Percentiles rank a stretch among this genome's conserved stretches.
These are phyloP conservation scores for Scedosporium aurantiacum DNA, from an alignment of 2,329 filamentous ascomycete species.

Conservation along the genomic window DNA sequence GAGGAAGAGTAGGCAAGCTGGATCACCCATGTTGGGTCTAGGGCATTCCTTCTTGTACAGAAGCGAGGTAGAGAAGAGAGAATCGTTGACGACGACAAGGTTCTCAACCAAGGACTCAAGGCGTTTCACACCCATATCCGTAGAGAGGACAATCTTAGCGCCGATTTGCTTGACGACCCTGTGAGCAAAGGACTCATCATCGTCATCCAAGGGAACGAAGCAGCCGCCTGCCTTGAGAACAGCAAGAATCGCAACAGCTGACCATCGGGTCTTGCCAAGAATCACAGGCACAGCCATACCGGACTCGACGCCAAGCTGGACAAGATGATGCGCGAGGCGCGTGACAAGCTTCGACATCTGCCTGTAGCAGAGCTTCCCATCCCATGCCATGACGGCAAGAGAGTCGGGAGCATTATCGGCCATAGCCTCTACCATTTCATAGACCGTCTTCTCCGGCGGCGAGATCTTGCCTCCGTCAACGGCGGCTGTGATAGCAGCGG, in stretches of 20 bases:
- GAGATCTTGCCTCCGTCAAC: conserved; percentile 21
- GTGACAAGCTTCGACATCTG: conserved; percentile 27
- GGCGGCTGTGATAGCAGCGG: conserved; percentile 11
- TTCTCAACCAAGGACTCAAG: conserved; percentile 28
- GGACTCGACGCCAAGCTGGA: conserved; percentile 35
- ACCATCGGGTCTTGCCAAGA: conserved; percentile 57
- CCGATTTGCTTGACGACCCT: conserved; percentile 32
- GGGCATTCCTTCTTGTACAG: conserved; percentile 21
- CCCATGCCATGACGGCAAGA: conserved; percentile 31
- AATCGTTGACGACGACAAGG: conserved; percentile 30
- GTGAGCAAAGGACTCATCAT: conserved; percentile 28
- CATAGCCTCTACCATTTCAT: conserved; percentile 32
- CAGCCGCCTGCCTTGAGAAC: conserved; percentile 47
- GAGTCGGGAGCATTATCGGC: conserved; percentile 26
- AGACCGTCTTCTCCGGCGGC: conserved; percentile 29
- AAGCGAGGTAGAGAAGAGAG: conserved; percentile 23
- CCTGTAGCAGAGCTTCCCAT: conserved; percentile 31
- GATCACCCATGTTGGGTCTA: conserved; percentile 30
- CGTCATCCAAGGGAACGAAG: conserved; percentile 38
- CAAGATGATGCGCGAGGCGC: conserved; percentile 32
- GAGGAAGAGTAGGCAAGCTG: conserved; percentile 48
- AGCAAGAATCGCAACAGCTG: conserved; percentile 60
- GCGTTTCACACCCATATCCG: conserved; percentile 28
- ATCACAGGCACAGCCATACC: conserved; percentile 53
- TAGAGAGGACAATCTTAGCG: conserved; percentile 32